Base-by-base conservation (phyloP, 345 rosid genomes). In the Melaleuca alternifolia region DNA sequence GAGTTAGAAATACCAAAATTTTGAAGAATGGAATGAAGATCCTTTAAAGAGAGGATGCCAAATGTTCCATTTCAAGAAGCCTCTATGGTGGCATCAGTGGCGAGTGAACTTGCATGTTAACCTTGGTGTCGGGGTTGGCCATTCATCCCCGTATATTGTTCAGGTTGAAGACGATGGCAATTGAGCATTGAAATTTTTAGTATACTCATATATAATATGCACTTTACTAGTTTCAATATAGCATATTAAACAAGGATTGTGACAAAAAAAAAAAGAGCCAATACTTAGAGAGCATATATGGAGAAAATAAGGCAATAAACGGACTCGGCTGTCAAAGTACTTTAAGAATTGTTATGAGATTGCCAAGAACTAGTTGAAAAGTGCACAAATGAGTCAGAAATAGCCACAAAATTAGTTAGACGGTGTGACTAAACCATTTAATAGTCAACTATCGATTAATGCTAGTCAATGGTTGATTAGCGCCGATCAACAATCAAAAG, bases 381-480 rank as follows among this genome's bases (percentile, higher is more conserved):
- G 21, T 62, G 76, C 11, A 4, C 4, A 3, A 62, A 62, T 30
- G 30, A 21, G 21, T 62, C 5, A 30, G 11, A 62, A 7, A 28
- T 28, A 62, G 76, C 37, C 76, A 28, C 2, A 5, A 14, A 62
- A 62, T 62, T 3, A 1, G 37, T 28, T 1, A 1, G 0, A 30
- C 44, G 0, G 1, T 65, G 7, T 65, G 44, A 65, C 21, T 7
- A 0, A 65, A 16, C 11, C 77, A 30, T 65, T 65, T 2, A 30
- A 65, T 1, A 52, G 37, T 62, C 10, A 28, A 28, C 33, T 20
- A 14, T 28, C 14, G 10, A 11, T 65, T 30, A 65, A 65, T 30
- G 77, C 0, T 8, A 1, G 77, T 65, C 6, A 65, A 65, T 4
- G 3, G 1, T 33, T 0, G 6, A 15, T 65, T 46, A 6, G 33